Evolutionary conservation across 2,329 filamentous ascomycete species (phyloP), one percentile per base, ranked within the genome.

Genomic region (Coniella lustricola): DNA sequence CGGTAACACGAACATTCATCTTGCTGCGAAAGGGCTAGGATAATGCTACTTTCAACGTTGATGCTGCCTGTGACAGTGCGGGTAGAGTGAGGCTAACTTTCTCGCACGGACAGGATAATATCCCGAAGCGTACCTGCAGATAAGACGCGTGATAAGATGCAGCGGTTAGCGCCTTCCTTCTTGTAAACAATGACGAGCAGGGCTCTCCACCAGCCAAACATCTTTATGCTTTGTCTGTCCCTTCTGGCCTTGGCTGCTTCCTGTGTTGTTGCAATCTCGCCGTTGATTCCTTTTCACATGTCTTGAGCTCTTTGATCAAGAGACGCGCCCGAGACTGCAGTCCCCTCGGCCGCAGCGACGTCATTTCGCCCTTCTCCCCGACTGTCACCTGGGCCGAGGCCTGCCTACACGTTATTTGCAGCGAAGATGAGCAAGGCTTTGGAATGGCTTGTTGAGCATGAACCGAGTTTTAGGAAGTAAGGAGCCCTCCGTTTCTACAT

Each of bases 391-490:
- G 14, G 20, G 34, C 35, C 14, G 16, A 39, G 48, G 35, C 48
- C 33, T 13, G 33, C 34, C 22, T n/a, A n/a, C n/a, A n/a, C 32
- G 25, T 29, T 29, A 10, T 5, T 41, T 17, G 17, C 40, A 22
- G 22, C 36, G 12, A 49, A 46, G 17, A 54, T 54, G 52, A 47
- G 49, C 32, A 46, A 49, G 18, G 45, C 49, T n/a, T 31, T 54
- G 9, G 60, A 61, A 8, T 62, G 59, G 41, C 58, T 63, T 46
- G 57, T 62, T 22, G 57, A 63, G 37, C 52, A 60, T 51, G 61
- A 63, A 51, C 59, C 57, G 9, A 49, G 53, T 10, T 63, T 63
- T 37, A 54, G 60, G 32, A 62, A 58, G 61, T 61, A 39, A 35
- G 53, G 44, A 17, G 7, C n/a, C n/a, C 34, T 13, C n/a, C 3